Evolutionary conservation across 2,329 filamentous ascomycete genomes (phyloP).

Genomic region (Colletotrichum karsti): DNA sequence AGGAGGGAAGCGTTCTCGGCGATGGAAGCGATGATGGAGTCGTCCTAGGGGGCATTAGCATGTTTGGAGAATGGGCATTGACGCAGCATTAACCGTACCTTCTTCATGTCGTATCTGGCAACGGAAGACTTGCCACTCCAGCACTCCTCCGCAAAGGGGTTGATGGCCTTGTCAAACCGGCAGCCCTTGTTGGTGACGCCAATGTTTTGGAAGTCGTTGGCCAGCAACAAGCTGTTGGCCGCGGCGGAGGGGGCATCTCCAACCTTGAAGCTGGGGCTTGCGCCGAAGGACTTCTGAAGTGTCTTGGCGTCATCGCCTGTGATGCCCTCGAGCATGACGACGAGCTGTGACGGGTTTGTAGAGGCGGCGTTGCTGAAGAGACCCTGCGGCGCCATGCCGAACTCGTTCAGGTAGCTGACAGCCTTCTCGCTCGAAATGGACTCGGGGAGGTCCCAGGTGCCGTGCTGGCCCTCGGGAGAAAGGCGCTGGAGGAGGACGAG

Average conservation of each 20-base stretch:
- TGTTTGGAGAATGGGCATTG: neutral
- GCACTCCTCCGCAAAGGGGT: slow-evolving; percentile 53
- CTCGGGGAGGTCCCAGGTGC: slow-evolving; percentile 54
- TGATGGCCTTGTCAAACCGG: slow-evolving; percentile 47
- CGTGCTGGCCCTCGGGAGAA: slow-evolving; percentile 54
- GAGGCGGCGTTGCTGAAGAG: slow-evolving; percentile 57
- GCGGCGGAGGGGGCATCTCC: slow-evolving; percentile 51
- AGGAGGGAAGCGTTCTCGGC: slow-evolving; percentile 54
- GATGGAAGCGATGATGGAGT: slow-evolving; percentile 52
- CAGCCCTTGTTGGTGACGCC: slow-evolving; percentile 47
- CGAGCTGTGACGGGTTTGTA: slow-evolving; percentile 58
- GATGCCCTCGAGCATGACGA: slow-evolving; percentile 68
- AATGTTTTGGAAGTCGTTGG: slow-evolving; percentile 49
- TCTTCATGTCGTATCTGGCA: slow-evolving; percentile 52
- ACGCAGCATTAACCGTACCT: slow-evolving; percentile 42
- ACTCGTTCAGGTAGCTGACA: slow-evolving; percentile 66
- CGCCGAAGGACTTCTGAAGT: slow-evolving; percentile 51
- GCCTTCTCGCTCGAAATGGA: slow-evolving; percentile 53
- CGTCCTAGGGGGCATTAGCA: slow-evolving; percentile 21
- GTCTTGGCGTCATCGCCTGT: slow-evolving; percentile 50
- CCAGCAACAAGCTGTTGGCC: slow-evolving; percentile 52
- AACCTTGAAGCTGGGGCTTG: slow-evolving; percentile 58
- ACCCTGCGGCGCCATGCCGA: slow-evolving; percentile 59
- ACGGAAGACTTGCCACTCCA: slow-evolving; percentile 53
- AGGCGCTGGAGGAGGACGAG: slow-evolving; percentile 68